A percentile compares a stretch with the other conserved stretches of the same genome.
These are phyloP conservation scores for Craspedostauros australis DNA, from an alignment of 108 stramenopile genomes.

Conservation along the genomic window DNA sequence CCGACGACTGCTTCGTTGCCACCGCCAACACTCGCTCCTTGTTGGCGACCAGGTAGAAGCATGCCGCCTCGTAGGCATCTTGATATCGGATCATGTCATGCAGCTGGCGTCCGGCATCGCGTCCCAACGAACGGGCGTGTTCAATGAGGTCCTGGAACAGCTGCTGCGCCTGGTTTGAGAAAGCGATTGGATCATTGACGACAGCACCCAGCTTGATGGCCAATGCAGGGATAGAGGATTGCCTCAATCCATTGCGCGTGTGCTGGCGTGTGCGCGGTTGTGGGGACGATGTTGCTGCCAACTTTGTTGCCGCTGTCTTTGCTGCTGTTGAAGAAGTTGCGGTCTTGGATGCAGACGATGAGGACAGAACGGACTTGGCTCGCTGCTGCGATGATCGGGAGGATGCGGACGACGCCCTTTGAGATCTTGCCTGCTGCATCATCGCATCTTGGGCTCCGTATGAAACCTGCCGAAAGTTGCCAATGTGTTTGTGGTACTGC, in stretches of 20 bases:
- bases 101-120: slow-evolving; percentile 4
- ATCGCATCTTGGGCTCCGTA: too few species aligned
- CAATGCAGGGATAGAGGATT: slow-evolving; percentile 19
- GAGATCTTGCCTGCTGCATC: too few species aligned
- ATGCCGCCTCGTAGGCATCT: slow-evolving; percentile 53
- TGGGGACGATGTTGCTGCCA: background rate
- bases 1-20: too few species aligned
- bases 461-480: slow-evolving; percentile 27
- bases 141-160: slow-evolving; percentile 7
- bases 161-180: slow-evolving; percentile 18
- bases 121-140: background rate
- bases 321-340: background rate
- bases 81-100: slow-evolving; percentile 30
- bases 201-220: slow-evolving; percentile 30
- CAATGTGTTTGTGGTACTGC: slow-evolving; percentile 18
- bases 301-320: background rate
- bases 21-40: too few species aligned
- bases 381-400: too few species aligned
- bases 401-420: too few species aligned
- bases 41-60: slow-evolving; percentile 43
- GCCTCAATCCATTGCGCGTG: background rate
- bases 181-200: slow-evolving; percentile 20
- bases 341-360: too few species aligned
- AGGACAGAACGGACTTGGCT: too few species aligned
- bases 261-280: background rate